A percentile compares a stretch with the other conserved stretches of the same genome.
Conservation (phyloP, 1,284 basidiomycete genomes). For the Butyriboletus appendiculatus region DNA sequence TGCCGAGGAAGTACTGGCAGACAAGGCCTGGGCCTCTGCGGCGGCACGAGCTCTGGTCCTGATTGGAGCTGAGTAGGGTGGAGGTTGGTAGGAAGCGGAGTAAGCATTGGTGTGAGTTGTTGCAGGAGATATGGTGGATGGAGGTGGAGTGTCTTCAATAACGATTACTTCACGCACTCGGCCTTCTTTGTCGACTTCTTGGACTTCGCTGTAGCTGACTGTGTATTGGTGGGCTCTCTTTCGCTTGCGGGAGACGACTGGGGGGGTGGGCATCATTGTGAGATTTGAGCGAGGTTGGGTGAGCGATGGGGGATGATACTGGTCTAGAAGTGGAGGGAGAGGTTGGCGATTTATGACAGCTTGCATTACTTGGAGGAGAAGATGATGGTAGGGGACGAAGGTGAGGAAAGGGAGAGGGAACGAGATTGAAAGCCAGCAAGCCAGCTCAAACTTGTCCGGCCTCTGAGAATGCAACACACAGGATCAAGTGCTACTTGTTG, state of each 20-base stretch:
- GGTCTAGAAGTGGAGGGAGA: conserved; percentile 55
- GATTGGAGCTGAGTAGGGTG: conserved; percentile 68
- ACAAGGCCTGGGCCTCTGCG: conserved; percentile 74
- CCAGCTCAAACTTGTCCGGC: conserved; percentile 32
- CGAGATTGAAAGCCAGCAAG: conserved; percentile 41
- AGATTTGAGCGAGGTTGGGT: conserved; percentile 37
- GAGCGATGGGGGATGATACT: conserved; percentile 55
- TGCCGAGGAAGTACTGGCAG: conserved; percentile 62
- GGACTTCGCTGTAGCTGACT: conserved; percentile 81
- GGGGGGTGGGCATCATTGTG: conserved; percentile 62
- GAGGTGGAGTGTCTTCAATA: conserved; percentile 83
- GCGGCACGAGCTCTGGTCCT: conserved; percentile 80
- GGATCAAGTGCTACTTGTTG: conserved; percentile 36
- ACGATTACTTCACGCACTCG: conserved; percentile 80
- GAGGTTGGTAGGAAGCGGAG: conserved; percentile 78
- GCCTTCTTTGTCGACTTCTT: conserved; percentile 77
- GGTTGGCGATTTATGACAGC: conserved; percentile 62
- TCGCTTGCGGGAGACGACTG: conserved; percentile 71
- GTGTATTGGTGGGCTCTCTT: conserved; percentile 78
- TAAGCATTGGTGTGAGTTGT: conserved; percentile 64
- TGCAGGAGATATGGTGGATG: conserved; percentile 73
- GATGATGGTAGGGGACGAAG: conserved; percentile 45
- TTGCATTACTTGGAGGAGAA: conserved; percentile 58
- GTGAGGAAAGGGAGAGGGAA: conserved; percentile 15
- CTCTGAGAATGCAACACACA: conserved; percentile 37